Evolutionary conservation across 257 asterid species (phyloP).

Genomic region (Penstemon barbatus): DNA sequence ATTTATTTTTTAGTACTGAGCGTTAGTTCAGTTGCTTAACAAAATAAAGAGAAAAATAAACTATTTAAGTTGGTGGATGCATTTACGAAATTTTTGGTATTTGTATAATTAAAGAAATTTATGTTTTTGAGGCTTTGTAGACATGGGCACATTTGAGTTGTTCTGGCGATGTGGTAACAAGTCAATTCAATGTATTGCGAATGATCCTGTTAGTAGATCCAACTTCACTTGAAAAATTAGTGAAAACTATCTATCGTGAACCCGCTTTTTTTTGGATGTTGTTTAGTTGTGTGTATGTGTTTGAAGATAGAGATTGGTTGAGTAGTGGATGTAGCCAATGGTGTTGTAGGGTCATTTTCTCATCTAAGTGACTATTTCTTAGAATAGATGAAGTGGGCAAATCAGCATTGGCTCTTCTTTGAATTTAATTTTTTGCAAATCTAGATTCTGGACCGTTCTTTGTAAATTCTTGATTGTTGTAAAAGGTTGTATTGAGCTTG

Average conservation of each 20-base stretch:
- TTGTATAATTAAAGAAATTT: not conserved
- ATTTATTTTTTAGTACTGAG: not conserved
- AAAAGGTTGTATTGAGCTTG: conserved; percentile 17
- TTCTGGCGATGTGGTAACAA: not conserved
- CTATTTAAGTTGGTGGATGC: not conserved
- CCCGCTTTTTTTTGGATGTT: conserved; percentile 5
- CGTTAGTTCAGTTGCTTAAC: not conserved
- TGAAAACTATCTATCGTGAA: not conserved
- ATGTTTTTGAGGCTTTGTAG: conserved; percentile 5
- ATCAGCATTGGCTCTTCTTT: conserved; percentile 17
- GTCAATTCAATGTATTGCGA: not conserved
- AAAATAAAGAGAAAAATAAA: not conserved
- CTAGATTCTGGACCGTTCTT: conserved; percentile 8
- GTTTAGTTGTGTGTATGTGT: conserved; percentile 11
- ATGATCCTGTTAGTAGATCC: conserved; percentile 6
- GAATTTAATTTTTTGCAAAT: not conserved
- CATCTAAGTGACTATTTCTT: not conserved
- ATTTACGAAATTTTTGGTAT: not conserved
- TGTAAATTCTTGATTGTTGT: not conserved
- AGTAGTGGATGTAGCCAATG: not conserved
- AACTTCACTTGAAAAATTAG: not conserved
- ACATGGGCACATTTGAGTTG: conserved; percentile 13
- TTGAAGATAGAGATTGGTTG: conserved; percentile 1
- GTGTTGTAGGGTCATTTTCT: not conserved
- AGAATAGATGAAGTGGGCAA: not conserved